These are phyloP conservation scores for Solanum etuberosum DNA, from an alignment of 257 asterid genomes.

Conservation along the genomic window DNA sequence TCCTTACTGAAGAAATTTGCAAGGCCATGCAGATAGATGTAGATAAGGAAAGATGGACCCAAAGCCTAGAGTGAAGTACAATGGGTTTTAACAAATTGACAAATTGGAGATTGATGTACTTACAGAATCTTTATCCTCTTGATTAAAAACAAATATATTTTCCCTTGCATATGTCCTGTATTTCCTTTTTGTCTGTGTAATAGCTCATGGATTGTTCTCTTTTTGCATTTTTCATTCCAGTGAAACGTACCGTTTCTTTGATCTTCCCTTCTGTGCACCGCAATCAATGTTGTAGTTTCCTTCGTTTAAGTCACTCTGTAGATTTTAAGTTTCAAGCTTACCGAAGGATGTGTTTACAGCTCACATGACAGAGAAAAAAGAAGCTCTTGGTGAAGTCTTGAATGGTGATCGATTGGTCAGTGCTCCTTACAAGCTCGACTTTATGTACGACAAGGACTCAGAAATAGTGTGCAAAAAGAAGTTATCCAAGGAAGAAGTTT, in stretches of 20 bases:
- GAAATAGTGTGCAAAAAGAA: slow-evolving; percentile 34
- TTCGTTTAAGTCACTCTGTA: neutral
- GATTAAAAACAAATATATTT: neutral
- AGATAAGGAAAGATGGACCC: neutral
- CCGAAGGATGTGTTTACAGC: slow-evolving; percentile 11
- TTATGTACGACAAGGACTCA: slow-evolving; percentile 34
- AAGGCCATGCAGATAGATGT: neutral
- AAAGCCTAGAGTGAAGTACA: neutral
- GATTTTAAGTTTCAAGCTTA: neutral
- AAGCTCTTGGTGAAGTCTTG: slow-evolving; percentile 43
- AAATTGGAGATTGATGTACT: neutral
- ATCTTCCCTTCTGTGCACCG: slow-evolving; percentile 62
- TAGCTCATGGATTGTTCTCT: neutral
- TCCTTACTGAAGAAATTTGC: neutral
- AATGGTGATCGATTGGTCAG: slow-evolving; percentile 45
- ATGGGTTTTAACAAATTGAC: neutral
- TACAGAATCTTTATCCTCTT: neutral
- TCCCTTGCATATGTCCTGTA: neutral
- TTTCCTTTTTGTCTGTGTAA: neutral
- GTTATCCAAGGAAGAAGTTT: slow-evolving; percentile 31
- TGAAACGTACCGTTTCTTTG: slow-evolving; percentile 60
- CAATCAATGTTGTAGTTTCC: neutral
- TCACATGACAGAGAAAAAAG: slow-evolving; percentile 30
- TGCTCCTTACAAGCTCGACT: slow-evolving; percentile 42
- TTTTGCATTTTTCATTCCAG: slow-evolving; percentile 19